Percentiles rank a stretch among this genome's conserved stretches.
Evolutionary conservation across 2,329 filamentous ascomycete species (phyloP).

Genomic region (Exophiala lecanii-corni): DNA sequence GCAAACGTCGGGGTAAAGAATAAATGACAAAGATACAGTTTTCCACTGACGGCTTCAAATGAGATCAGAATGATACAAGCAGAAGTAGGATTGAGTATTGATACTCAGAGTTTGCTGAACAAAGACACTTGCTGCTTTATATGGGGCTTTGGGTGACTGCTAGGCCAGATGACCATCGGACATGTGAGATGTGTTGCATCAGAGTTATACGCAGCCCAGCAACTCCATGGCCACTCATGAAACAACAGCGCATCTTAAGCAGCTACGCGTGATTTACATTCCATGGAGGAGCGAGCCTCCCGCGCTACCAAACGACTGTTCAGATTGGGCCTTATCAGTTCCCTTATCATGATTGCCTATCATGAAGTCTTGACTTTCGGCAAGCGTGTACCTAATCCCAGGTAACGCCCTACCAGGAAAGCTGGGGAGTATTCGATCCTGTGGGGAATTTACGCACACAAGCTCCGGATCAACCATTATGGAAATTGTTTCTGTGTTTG

Average conservation of each 20-base stretch:
- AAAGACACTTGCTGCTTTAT: no score
- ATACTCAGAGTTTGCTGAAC: no score
- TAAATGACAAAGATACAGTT: background rate
- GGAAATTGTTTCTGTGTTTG: slow-evolving; percentile 44
- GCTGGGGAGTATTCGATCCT: slow-evolving; percentile 17
- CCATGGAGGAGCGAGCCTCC: background rate
- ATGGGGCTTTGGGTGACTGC: no score
- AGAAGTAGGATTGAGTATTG: background rate
- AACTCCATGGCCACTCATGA: slow-evolving; percentile 4
- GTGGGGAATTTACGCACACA: slow-evolving; percentile 15
- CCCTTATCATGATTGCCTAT: slow-evolving; percentile 23
- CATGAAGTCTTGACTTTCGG: slow-evolving; percentile 6
- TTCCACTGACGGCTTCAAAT: no score
- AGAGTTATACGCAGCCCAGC: background rate
- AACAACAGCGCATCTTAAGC: slow-evolving; percentile 8
- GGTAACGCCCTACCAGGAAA: slow-evolving; percentile 14
- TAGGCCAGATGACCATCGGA: no score
- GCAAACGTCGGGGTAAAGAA: slow-evolving; percentile 1
- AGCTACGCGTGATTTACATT: no score
- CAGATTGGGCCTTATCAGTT: slow-evolving; percentile 14
- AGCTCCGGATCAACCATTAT: slow-evolving; percentile 25
- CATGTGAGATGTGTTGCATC: background rate
- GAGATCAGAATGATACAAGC: no score
- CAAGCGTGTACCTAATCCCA: background rate
- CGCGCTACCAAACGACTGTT: slow-evolving; percentile 1